Conservation (phyloP, 2,329 filamentous ascomycete genomes). For the Epichloe festucae region DNA sequence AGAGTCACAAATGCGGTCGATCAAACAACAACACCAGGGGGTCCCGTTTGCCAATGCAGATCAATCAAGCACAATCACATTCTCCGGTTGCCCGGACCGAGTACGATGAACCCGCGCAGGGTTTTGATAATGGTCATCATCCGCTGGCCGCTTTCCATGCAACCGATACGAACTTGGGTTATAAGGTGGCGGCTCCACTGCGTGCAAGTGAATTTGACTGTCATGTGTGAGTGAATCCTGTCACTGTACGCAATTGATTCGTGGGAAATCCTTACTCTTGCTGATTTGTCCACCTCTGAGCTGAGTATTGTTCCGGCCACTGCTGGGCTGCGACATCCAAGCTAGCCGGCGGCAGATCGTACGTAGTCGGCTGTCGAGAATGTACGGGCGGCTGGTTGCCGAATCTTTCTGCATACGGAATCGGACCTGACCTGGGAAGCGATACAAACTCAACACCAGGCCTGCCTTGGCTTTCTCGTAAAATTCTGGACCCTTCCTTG, state of each 20-base stretch:
- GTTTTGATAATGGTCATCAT: conserved; percentile 3
- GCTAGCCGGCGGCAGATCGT: background rate
- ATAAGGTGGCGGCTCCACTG: background rate
- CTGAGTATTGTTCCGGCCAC: background rate
- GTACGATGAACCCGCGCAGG: background rate
- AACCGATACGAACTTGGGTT: background rate
- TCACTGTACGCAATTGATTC: background rate
- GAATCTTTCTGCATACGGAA: conserved; percentile 1
- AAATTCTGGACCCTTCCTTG: conserved; percentile 11
- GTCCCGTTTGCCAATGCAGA: background rate
- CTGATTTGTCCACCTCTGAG: background rate
- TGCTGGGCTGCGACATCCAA: background rate
- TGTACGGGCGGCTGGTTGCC: background rate
- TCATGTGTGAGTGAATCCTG: background rate
- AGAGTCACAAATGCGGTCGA: background rate
- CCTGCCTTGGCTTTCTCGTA: conserved; percentile 9
- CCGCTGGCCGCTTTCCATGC: conserved; percentile 3
- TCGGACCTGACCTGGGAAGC: conserved; percentile 3
- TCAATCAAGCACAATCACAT: conserved; percentile 22
- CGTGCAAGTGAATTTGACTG: background rate
- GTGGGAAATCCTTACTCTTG: conserved; percentile 1
- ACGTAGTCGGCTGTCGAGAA: background rate
- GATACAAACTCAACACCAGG: conserved; percentile 11
- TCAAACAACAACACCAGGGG: background rate
- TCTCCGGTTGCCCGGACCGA: conserved; percentile 13